phyloP scores from a whole-genome alignment of 2,329 filamentous ascomycete genomes.

The Microsporum canis region DNA sequence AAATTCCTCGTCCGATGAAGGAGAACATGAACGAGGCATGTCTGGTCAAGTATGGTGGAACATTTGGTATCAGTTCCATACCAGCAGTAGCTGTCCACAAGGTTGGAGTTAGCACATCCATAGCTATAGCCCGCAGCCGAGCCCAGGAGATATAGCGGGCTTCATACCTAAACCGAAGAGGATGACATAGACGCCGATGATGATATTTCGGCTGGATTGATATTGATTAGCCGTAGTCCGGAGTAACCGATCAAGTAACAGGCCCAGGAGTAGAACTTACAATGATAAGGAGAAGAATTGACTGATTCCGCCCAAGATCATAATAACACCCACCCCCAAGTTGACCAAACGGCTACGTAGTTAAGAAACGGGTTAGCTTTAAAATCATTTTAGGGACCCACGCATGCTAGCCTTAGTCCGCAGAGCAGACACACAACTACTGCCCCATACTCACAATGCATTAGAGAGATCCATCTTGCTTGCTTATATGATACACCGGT shows the following conservation, averaged over 20 bases:
- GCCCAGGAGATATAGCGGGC: not conserved
- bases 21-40: conserved; percentile 98
- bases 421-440: not conserved
- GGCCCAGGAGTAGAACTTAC: conserved; percentile 5
- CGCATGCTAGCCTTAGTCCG: not conserved
- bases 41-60: conserved; percentile 80
- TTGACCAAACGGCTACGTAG: conserved; percentile 76
- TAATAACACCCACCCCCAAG: conserved; percentile 72
- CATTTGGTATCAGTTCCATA: conserved; percentile 70
- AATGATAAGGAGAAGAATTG: conserved; percentile 30
- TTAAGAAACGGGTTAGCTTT: conserved; percentile 20
- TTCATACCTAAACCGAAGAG: conserved; percentile 72
- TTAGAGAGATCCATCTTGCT: conserved; percentile 78
- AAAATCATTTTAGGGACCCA: not conserved
- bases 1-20: conserved; percentile 87
- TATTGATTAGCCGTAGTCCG: not conserved
- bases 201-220: conserved; percentile 51
- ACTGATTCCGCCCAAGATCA: conserved; percentile 66
- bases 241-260: not conserved
- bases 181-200: conserved; percentile 79
- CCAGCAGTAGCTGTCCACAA: conserved; percentile 50
- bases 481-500: conserved; percentile 16
- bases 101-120: conserved; percentile 17
- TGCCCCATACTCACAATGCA: conserved; percentile 61
- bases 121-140: not conserved